A percentile compares a stretch with the other conserved stretches of the same genome.
Evolutionary conservation across 2,329 filamentous ascomycete genomes (phyloP).

Genomic region (Colletotrichum ledebouriae): DNA sequence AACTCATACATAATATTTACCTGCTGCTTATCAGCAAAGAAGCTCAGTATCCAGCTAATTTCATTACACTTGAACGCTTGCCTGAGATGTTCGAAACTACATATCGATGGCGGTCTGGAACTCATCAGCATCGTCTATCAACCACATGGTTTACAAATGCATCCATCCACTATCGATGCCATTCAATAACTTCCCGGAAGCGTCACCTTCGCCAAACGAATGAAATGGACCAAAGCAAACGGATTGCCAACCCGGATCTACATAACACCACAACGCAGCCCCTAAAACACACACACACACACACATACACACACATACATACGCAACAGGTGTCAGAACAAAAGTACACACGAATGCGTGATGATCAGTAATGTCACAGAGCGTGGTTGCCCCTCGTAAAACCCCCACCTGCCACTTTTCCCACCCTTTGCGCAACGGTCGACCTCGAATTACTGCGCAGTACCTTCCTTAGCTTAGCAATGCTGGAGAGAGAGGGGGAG

Average conservation of each 20-base stretch:
- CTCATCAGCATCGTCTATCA: no score
- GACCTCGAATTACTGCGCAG: no score
- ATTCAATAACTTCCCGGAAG: neutral
- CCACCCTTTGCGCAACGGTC: neutral
- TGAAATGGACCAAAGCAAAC: conserved; percentile 1
- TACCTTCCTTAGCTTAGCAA: no score
- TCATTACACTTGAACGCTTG: no score
- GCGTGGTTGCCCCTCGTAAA: conserved; percentile 15
- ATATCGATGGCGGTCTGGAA: no score
- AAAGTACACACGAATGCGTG: conserved; percentile 19
- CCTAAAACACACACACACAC: no score
- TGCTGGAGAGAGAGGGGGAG: neutral
- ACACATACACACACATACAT: neutral
- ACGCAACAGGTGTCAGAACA: neutral
- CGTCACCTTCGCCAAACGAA: neutral
- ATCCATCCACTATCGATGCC: neutral
- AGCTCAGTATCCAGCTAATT: no score
- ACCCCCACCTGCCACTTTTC: conserved; percentile 10
- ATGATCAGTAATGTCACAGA: conserved; percentile 35
- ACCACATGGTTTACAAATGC: no score
- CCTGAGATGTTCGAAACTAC: no score
- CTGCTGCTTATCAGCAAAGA: no score
- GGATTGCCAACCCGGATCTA: conserved; percentile 25
- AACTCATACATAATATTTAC: no score
- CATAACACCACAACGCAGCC: neutral